Evolutionary conservation across 805 yeast genomes (phyloP).

Genomic region (Yamadazyma kitorensis): DNA sequence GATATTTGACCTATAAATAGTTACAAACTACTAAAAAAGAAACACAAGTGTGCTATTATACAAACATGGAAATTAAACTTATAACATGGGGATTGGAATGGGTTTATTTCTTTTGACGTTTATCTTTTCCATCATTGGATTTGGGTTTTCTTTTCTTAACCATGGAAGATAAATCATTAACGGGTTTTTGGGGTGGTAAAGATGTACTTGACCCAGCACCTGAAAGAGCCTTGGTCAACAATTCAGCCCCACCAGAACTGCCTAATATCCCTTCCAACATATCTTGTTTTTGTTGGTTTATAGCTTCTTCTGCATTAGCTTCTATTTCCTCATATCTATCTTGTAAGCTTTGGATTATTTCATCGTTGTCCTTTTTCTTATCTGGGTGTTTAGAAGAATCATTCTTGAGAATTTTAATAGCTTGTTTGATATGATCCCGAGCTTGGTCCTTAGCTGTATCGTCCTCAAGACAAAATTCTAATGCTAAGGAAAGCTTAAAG

Average conservation of each 20-base stretch:
- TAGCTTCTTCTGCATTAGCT: slow-evolving; percentile 48
- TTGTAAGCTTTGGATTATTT: slow-evolving; percentile 52
- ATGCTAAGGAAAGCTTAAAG: slow-evolving; percentile 75
- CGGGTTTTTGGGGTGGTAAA: slow-evolving; percentile 16
- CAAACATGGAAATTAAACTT: too few species aligned
- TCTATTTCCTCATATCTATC: slow-evolving; percentile 55
- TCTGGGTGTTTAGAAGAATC: slow-evolving; percentile 33
- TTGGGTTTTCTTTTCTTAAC: slow-evolving; percentile 53
- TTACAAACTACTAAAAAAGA: too few species aligned
- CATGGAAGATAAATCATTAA: slow-evolving; percentile 62
- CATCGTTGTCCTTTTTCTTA: slow-evolving; percentile 42
- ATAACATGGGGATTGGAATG: too few species aligned
- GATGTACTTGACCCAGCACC: slow-evolving; percentile 11
- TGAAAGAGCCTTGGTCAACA: slow-evolving; percentile 8
- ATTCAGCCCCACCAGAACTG: slow-evolving; percentile 19
- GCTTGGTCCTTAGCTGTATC: slow-evolving; percentile 48
- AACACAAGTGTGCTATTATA: too few species aligned
- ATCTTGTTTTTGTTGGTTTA: slow-evolving; percentile 49
- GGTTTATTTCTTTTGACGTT: slow-evolving; percentile 11
- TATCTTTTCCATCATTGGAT: slow-evolving; percentile 9
- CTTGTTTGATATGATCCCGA: slow-evolving; percentile 50
- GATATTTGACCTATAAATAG: too few species aligned
- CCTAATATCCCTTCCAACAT: slow-evolving; percentile 59
- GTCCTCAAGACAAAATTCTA: slow-evolving; percentile 65
- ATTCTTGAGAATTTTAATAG: slow-evolving; percentile 46